Percentiles rank a stretch among this genome's conserved stretches.
Conservation (phyloP, 495 filamentous ascomycete genomes). For the Platismatia glauca region DNA sequence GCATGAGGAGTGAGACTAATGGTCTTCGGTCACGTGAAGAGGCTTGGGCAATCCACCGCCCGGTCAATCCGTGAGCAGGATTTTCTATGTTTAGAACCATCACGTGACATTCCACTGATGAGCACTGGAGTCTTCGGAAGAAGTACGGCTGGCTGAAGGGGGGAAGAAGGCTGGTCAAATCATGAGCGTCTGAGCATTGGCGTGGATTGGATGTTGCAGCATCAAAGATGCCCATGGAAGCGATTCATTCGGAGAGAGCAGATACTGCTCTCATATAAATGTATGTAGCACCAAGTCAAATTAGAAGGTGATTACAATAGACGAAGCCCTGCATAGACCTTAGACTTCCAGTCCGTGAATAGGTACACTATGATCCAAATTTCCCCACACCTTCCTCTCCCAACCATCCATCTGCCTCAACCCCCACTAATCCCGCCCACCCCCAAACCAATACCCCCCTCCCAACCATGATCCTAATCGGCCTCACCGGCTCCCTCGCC, state of each 20-base stretch:
- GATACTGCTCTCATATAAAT: neutral
- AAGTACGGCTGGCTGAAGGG: neutral
- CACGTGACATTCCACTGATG: neutral
- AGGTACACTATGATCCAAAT: neutral
- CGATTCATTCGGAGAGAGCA: neutral
- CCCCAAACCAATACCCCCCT: neutral
- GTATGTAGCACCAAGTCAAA: neutral
- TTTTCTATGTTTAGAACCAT: too few species aligned
- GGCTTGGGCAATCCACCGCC: neutral
- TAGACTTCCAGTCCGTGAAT: neutral
- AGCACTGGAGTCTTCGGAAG: neutral
- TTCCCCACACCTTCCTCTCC: neutral
- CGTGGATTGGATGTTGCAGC: slow-evolving; percentile 1
- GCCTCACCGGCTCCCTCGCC: slow-evolving; percentile 93
- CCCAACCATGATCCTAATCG: slow-evolving; percentile 75
- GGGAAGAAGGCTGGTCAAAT: neutral
- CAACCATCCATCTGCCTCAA: too few species aligned
- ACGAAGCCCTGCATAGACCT: neutral
- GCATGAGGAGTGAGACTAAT: neutral
- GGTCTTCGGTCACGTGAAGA: neutral
- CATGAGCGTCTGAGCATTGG: slow-evolving; percentile 3
- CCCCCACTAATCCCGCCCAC: neutral
- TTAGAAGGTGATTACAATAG: neutral
- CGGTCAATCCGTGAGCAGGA: neutral
- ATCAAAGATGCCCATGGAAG: slow-evolving; percentile 2